Evolutionary conservation across 371 early-diverging fungal genomes (phyloP), one percentile per base, ranked within the genome.

Genomic region (Zancudomyces culisetae): DNA sequence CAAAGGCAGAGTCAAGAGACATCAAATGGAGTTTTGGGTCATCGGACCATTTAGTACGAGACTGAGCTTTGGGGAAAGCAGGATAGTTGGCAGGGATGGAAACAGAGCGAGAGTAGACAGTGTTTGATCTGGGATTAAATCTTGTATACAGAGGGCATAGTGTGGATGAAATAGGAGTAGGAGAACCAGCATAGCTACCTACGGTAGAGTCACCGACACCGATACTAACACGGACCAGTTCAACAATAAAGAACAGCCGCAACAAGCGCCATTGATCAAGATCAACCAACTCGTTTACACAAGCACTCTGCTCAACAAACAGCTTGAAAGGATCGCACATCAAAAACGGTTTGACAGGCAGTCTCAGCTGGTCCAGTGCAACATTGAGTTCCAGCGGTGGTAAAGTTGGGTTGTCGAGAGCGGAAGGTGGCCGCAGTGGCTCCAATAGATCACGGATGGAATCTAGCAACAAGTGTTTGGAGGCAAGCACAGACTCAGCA

Each of bases 251-350:
- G 19, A 83, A 60, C 20, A 79, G 68, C 23, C 75, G 76, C 19
- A 78, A 65, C 52, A 84, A 62, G 4, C 78, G 75, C 60, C 77
- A 68, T 1, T 79, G 63, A 23, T 81, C 79, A 4, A 80, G 56
- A 35, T 73, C 69, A 0, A 75, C 60, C 19, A 72, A 63, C 0
- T 70, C 64, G 0, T 68, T 64, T 28, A 74, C 56, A 53, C 79
- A 72, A 27, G 78, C 57, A 2, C 75, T 70, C 21, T 76, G 23
- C 49, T 84, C 83, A 0, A 73, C 69, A 21, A 85, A 57, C 21
- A 76, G 60, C 60, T 77, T 73, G 58, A 81, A 84, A 3, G 77
- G 76, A 57, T 83, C 81, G 27, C 81, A 81, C 62, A 78, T 61
- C 20, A 85, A 53, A 8, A 84, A 59, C 2, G 86, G 86, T 30